phyloP scores from a whole-genome alignment of 768 basidiomycete genomes.

The Naganishia onofrii region DNA sequence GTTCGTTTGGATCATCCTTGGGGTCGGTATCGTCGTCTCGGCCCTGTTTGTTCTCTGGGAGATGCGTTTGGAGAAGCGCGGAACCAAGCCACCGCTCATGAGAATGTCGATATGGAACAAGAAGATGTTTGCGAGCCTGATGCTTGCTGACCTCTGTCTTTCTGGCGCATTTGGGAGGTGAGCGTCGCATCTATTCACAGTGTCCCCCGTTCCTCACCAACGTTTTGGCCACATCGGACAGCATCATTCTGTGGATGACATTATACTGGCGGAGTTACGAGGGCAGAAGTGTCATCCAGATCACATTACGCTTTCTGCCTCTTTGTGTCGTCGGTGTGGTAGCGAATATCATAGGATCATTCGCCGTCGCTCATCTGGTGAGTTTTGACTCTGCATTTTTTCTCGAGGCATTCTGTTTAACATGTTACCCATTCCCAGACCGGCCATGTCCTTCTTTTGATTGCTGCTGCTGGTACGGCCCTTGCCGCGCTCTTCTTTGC shows the following conservation, averaged over 20 bases:
- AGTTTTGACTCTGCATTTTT: not conserved
- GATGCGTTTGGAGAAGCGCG: conserved; percentile 1
- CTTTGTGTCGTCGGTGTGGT: conserved; percentile 4
- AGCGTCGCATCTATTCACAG: not conserved
- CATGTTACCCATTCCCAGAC: not conserved
- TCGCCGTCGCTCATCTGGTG: conserved; percentile 6
- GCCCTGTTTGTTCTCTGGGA: conserved; percentile 11
- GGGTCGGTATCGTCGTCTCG: not conserved
- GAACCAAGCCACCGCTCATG: not conserved
- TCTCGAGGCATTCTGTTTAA: not conserved
- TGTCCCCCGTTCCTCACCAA: not conserved
- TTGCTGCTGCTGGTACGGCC: not conserved
- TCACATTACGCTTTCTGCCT: conserved; percentile 11
- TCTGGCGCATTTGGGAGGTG: conserved; percentile 9
- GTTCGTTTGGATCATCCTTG: conserved; percentile 4
- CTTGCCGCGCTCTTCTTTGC: conserved; percentile 11
- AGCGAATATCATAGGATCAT: conserved; percentile 3
- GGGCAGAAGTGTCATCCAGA: conserved; percentile 6
- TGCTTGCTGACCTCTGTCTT: conserved; percentile 2
- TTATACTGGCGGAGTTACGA: conserved; percentile 15
- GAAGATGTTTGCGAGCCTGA: conserved; percentile 11
- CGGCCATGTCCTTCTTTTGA: conserved; percentile 10
- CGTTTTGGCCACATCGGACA: not conserved
- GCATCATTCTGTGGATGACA: conserved; percentile 14
- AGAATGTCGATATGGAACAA: conserved; percentile 7